Evolutionary conservation across 345 rosid species (phyloP), one percentile per base, ranked within the genome.

Genomic region (Hypericum androsaemum): DNA sequence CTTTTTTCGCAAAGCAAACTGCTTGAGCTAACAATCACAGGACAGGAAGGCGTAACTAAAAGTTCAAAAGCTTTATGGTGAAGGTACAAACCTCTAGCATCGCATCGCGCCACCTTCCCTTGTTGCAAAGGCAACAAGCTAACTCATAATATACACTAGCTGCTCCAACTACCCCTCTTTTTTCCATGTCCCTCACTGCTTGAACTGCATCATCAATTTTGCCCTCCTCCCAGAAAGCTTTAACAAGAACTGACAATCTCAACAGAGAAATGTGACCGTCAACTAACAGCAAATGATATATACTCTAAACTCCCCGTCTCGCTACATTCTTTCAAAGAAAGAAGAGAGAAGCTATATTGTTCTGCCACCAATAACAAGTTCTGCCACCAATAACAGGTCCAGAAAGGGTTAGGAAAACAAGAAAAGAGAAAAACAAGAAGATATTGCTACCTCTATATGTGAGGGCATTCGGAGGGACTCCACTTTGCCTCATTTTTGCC

Each of bases 181-280:
- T 65, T 72, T 90, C 96, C 98, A 90, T 90, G 70, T 80, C 81
- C 62, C 80, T 79, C 36, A 87, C 86, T 60, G 78, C 80, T 84
- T 77, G 80, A 69, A 87, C 76, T 39, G 95, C 95, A 67, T 80
- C 86, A 41, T 75, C 69, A 40, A 82, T 66, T 73, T 75, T 84
- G 41, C 85, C 87, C 74, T 90, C 95, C 67, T 76, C 84, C 96
- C 92, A 80, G 48, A 82, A 74, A 50, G 89, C 72, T 70, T 70
- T 79, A 57, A 90, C 92, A 59, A 90, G 95, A 71, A 90, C 96
- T 90, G 68, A 59, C 41, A 68, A 65, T 65, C 56, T 16, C 48
- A 65, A 32, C 41, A 47, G 6, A 45, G 57, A 35, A 11, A 32
- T 22, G 37, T 40, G 16, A 41, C 47, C 64, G 69, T 37, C 37